Evolutionary conservation across 768 basidiomycete genomes (phyloP).

Genomic region (Harrya chromipes): DNA sequence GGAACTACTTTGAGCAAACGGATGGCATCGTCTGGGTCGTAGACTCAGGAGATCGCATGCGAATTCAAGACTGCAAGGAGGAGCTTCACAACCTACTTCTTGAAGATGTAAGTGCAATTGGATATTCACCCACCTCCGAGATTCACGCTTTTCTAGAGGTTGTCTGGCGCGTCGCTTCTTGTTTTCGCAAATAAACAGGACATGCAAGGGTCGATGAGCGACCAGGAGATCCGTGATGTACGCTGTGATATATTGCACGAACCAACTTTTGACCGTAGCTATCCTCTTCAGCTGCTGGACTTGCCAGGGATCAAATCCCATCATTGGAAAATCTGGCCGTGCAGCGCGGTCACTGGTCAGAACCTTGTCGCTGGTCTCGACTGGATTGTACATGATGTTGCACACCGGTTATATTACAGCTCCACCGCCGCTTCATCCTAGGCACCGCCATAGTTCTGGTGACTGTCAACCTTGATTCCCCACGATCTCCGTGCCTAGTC

Average conservation of each 20-base stretch:
- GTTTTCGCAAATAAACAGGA: constrained; percentile 99
- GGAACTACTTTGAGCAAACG: constrained; percentile 98
- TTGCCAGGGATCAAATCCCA: constrained; percentile 82
- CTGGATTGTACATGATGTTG: constrained; percentile 91
- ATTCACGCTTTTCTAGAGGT: constrained; percentile 51
- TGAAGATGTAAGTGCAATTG: constrained; percentile 73
- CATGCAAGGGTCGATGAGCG: constrained; percentile 80
- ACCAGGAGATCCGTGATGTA: constrained; percentile 80
- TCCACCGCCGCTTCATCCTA: constrained; percentile 29
- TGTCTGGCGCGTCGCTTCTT: constrained; percentile 93
- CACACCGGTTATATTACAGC: constrained; percentile 82
- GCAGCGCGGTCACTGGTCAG: constrained; percentile 88
- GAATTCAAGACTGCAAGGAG: constrained; percentile 85
- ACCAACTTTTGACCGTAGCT: constrained; percentile 6
- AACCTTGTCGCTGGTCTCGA: constrained; percentile 84
- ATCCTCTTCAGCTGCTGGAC: constrained; percentile 64
- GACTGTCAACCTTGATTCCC: constrained; percentile 4
- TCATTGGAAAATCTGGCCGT: constrained; percentile 85
- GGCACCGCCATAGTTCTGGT: background rate
- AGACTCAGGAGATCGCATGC: constrained; percentile 87
- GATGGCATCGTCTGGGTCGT: constrained; percentile 99
- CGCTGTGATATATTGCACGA: constrained; percentile 27
- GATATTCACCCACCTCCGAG: constrained; percentile 6
- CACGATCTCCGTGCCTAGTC: constrained; percentile 12
- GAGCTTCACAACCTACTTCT: constrained; percentile 84